Percentiles rank a stretch among this genome's conserved stretches.
Evolutionary conservation across 345 rosid genomes (phyloP).

Genomic region (Trapa incisa): DNA sequence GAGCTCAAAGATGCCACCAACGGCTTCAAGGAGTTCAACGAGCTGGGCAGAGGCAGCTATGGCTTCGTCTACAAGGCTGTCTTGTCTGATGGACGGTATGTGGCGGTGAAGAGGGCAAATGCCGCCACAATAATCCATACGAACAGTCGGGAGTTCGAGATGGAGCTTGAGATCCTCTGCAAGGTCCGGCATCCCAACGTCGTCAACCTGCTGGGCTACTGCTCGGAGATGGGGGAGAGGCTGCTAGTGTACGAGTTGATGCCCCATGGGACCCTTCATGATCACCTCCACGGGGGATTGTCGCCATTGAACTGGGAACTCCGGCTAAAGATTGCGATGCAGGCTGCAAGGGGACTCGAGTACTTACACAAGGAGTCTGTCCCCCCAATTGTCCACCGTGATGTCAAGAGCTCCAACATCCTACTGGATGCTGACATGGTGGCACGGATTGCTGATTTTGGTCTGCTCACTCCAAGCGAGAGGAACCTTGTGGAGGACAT

Average conservation of each 20-base stretch:
- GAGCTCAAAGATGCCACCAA: slow-evolving; percentile 89
- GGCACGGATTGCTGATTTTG: slow-evolving; percentile 82
- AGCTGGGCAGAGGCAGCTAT: slow-evolving; percentile 79
- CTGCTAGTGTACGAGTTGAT: slow-evolving; percentile 78
- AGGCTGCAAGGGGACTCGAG: slow-evolving; percentile 73
- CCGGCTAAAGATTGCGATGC: slow-evolving; percentile 54
- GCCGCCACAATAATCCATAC: slow-evolving; percentile 89
- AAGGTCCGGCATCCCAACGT: slow-evolving; percentile 62
- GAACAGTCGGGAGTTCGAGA: slow-evolving; percentile 65
- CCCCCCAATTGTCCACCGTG: slow-evolving; percentile 52
- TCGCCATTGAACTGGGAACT: slow-evolving; percentile 65
- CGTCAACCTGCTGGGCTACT: slow-evolving; percentile 78
- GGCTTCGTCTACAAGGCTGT: slow-evolving; percentile 87
- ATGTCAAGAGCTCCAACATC: slow-evolving; percentile 66
- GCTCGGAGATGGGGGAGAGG: slow-evolving; percentile 81
- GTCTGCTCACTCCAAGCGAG: slow-evolving; percentile 44
- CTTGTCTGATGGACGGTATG: slow-evolving; percentile 68
- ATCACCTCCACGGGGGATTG: slow-evolving; percentile 65
- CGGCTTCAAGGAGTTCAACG: slow-evolving; percentile 90
- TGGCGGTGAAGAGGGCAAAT: slow-evolving; percentile 83
- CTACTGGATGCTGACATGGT: slow-evolving; percentile 78
- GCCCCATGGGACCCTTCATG: slow-evolving; percentile 86
- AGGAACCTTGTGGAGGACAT: slow-evolving; percentile 36
- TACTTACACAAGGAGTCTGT: slow-evolving; percentile 67
- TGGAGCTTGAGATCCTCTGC: slow-evolving; percentile 66